phyloP scores from a whole-genome alignment of 768 basidiomycete genomes.

The Pleurotus giganteus region DNA sequence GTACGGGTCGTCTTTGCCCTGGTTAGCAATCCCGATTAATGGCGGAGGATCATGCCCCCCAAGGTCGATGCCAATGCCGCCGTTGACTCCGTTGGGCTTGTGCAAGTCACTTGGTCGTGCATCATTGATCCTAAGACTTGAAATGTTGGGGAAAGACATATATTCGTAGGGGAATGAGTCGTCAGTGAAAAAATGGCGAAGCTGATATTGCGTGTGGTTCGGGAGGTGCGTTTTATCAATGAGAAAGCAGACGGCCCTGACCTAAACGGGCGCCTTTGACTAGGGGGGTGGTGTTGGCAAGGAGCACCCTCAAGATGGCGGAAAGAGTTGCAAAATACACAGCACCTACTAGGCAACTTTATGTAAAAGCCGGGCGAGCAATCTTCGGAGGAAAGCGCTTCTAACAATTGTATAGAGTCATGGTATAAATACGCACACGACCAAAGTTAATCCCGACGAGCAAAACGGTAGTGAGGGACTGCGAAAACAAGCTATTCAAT shows the following conservation, averaged over 20 bases:
- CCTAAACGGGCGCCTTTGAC: background rate
- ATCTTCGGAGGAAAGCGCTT: background rate
- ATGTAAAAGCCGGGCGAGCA: no score
- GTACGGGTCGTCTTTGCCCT: constrained; percentile 42
- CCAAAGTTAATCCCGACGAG: no score
- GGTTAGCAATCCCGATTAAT: constrained; percentile 24
- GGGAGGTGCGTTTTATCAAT: no score
- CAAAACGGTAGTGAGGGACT: no score
- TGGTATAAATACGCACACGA: background rate
- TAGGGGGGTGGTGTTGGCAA: no score
- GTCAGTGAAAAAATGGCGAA: background rate
- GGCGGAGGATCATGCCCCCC: constrained; percentile 14
- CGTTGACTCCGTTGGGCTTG: background rate
- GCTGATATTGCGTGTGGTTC: no score
- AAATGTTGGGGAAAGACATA: constrained; percentile 49
- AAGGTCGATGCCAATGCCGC: background rate
- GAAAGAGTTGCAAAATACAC: no score
- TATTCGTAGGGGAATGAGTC: constrained; percentile 5
- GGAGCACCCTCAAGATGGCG: no score
- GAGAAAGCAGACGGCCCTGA: background rate
- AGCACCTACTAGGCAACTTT: no score
- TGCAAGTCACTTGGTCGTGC: background rate
- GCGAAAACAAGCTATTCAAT: background rate
- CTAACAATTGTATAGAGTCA: background rate
- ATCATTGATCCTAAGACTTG: constrained; percentile 42